Conservation (phyloP, 2,329 filamentous ascomycete genomes). For the Aspergillaceae sp. region DNA sequence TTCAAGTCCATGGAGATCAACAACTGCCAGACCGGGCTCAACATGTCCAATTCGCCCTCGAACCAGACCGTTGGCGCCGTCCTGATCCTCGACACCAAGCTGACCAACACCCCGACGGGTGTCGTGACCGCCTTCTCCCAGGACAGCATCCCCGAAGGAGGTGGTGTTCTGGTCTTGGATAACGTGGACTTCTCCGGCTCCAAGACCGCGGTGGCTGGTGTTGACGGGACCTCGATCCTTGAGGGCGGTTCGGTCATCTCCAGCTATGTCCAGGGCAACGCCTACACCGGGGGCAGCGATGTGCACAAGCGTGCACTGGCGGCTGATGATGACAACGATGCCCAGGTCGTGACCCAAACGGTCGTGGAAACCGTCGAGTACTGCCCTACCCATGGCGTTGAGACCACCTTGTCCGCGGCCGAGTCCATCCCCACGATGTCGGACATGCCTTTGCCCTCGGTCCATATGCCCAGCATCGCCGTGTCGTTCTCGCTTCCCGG, state of each 20-base stretch:
- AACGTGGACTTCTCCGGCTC: slow-evolving; percentile 78
- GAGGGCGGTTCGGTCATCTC: slow-evolving; percentile 59
- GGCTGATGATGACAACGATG: slow-evolving; percentile 5
- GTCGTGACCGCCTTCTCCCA: slow-evolving; percentile 66
- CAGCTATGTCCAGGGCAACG: slow-evolving; percentile 72
- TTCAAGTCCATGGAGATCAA: slow-evolving; percentile 69
- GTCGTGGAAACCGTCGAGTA: slow-evolving; percentile 19
- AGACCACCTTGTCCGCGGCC: slow-evolving; percentile 2
- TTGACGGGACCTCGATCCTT: slow-evolving; percentile 54
- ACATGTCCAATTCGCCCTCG: slow-evolving; percentile 61
- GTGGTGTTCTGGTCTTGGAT: slow-evolving; percentile 75
- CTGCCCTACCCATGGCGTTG: slow-evolving; percentile 11
- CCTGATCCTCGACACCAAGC: slow-evolving; percentile 69
- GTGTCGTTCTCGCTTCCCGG: background rate
- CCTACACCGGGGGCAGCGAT: slow-evolving; percentile 44
- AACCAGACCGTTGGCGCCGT: slow-evolving; percentile 78
- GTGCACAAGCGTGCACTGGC: slow-evolving; percentile 18
- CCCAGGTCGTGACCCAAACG: slow-evolving; percentile 14
- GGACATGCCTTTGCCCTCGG: background rate
- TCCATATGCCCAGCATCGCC: background rate
- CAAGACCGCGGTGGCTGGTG: slow-evolving; percentile 55
- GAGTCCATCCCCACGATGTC: background rate
- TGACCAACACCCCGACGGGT: slow-evolving; percentile 67
- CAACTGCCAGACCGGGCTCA: slow-evolving; percentile 64
- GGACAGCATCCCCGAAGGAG: slow-evolving; percentile 55